Evolutionary conservation across 768 basidiomycete species (phyloP), one percentile per base, ranked within the genome.

Genomic region (Serpula lacrymans): DNA sequence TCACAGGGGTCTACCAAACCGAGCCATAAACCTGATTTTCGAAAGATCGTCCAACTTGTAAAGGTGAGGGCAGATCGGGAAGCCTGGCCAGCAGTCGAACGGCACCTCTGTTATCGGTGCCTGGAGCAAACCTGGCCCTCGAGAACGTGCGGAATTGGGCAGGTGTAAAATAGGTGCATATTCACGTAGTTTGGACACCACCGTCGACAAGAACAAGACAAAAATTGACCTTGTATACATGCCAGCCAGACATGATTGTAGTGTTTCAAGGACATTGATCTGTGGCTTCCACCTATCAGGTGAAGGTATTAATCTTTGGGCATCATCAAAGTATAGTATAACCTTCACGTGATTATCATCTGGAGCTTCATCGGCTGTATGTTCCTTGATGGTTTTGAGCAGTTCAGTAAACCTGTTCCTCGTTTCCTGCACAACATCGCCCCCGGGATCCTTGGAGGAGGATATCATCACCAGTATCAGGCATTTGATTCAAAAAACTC

Each of bases 1-100:
- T 30, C 26, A 51, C 50, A 51, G 18, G 4, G 47, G 50, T 20
- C 50, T 33, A 3, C 50, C 50, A 23, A 51, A 51, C 18, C 24
- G 16, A 4, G 40, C 32, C 39, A 51, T 46, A 20, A 45, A 46
- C 22, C 22, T 32, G 13, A 46, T n/a, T 10, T 16, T 16, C 18
- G n/a, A 20, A 6, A 48, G 9, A 9, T 41, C 22, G 4, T 32
- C 30, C 3, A 46, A 17, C 29, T 13, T 36, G 14, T 17, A 11
- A 30, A 12, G 13, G 21, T 8, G n/a, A 6, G 8, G 35, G 7
- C 5, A 5, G 25, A 40, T 17, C 13, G 28, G 22, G 22, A 30
- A n/a, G 9, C 1, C 30, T 21, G 25, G 25, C 3, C 12, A 49
- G 26, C 47, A 48, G 33, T 50, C 49, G 35, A 50, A 50, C 9